phyloP scores from a whole-genome alignment of 805 yeast species.

The Candida glaebosa region DNA sequence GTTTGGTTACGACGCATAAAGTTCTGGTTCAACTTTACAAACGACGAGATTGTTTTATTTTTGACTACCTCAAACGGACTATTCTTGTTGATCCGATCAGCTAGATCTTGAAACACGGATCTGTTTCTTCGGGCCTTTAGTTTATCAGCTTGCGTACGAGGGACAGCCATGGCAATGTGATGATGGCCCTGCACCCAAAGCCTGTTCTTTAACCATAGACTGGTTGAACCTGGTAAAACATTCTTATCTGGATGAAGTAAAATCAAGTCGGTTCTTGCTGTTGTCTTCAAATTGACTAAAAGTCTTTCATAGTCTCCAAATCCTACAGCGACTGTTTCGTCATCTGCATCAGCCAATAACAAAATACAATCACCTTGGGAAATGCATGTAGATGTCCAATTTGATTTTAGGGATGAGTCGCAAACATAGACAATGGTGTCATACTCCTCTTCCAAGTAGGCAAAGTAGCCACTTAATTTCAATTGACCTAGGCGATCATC shows the following conservation, averaged over 20 bases:
- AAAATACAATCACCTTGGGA: conserved; percentile 95
- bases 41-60: conserved; percentile 24
- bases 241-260: conserved; percentile 77
- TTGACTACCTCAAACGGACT: conserved; percentile 35
- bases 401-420: conserved; percentile 76
- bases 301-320: conserved; percentile 85
- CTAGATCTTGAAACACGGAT: conserved; percentile 27
- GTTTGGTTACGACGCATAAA: conserved; percentile 17
- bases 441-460: conserved; percentile 85
- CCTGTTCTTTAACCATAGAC: conserved; percentile 78
- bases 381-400: conserved; percentile 91
- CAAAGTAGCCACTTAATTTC: conserved; percentile 83
- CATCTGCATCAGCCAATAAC: conserved; percentile 78
- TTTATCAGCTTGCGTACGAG: conserved; percentile 8
- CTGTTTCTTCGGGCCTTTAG: conserved; percentile 1
- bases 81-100: conserved; percentile 30
- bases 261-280: conserved; percentile 85
- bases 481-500: conserved; percentile 75
- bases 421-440: conserved; percentile 88
- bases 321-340: conserved; percentile 52
- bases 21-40: conserved; percentile 22
- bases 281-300: conserved; percentile 68
- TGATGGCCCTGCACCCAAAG: conserved; percentile 93
- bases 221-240: conserved; percentile 83
- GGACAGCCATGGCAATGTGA: conserved; percentile 70